Evolutionary conservation across 768 basidiomycete genomes (phyloP), one percentile per base, ranked within the genome.

Genomic region (Podaxis sp.): DNA sequence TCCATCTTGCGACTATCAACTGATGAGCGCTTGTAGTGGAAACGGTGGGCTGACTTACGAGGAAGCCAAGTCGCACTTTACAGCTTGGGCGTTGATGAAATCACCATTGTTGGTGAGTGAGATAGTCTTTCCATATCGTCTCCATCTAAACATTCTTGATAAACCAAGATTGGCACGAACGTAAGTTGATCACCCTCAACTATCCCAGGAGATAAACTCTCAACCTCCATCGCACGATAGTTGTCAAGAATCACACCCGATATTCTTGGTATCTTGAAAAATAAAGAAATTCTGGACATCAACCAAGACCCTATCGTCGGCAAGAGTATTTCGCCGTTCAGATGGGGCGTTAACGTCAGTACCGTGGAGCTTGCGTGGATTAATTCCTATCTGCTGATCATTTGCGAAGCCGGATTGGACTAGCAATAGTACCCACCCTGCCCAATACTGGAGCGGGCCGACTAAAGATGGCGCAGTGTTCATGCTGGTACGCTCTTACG

Each of bases 41-140:
- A 88, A 89, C 63, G 87, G 86, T 11, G 74, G 82, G 33, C 75
- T 89, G 48, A 82, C 84, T 0, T 82, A 77, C 67, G 86, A 89
- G n/a, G 88, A 89, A 73, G 74, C 80, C 33, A 88, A 88, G 71
- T 80, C 86, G 2, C 88, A 89, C 69, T 90, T 89, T 69, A 88
- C 87, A 0, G 86, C 85, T 0, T 89, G 87, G 88, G 86, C 86
- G 30, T 73, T 89, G 38, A 82, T 88, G 83, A 89, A 88, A 68
- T 85, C 84, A 0, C 87, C 88, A 3, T 77, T 89, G 13, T 74
- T 89, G 54, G 83, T 88, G 59, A 82, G 75, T 54, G 46, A 68
- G 65, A 2, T 52, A 15, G 4, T 36, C 38, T 54, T 26, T 26
- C 24, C 15, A 19, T 58, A 38, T 56, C 57, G 48, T 52, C 33